Conservation (phyloP, 2,329 filamentous ascomycete genomes). For the Talaromyces sp. region DNA sequence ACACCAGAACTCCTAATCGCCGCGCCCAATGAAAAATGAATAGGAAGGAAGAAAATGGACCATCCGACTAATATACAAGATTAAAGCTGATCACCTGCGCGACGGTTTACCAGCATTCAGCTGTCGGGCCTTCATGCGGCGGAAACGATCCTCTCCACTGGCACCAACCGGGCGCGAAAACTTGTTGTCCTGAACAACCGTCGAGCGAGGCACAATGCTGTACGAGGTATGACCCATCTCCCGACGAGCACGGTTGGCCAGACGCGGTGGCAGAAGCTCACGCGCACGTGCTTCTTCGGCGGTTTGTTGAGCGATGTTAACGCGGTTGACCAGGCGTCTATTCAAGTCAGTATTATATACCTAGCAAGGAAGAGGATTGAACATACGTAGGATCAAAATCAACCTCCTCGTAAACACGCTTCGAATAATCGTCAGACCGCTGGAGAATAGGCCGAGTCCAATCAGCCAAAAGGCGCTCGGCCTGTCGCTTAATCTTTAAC, state of each 20-base stretch:
- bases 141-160: constrained; percentile 49
- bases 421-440: constrained; percentile 90
- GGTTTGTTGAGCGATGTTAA: constrained; percentile 30
- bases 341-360: background rate
- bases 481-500: constrained; percentile 84
- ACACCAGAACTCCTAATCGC: constrained; percentile 14
- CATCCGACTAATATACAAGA: background rate
- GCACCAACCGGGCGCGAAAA: constrained; percentile 46
- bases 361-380: background rate
- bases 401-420: constrained; percentile 61
- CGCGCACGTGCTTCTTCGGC: constrained; percentile 52
- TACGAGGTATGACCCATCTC: constrained; percentile 60
- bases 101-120: constrained; percentile 41
- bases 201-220: constrained; percentile 61
- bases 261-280: constrained; percentile 51
- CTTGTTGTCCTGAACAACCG: constrained; percentile 44
- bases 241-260: constrained; percentile 57
- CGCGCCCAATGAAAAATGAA: constrained; percentile 4
- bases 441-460: constrained; percentile 95
- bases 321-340: constrained; percentile 38
- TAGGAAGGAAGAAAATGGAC: background rate
- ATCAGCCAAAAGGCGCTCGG: constrained; percentile 85
- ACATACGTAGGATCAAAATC: constrained; percentile 57
- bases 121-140: constrained; percentile 49
- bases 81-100: constrained; percentile 29